Base-by-base conservation (phyloP, 768 basidiomycete species). In the Artomyces pyxidatus region DNA sequence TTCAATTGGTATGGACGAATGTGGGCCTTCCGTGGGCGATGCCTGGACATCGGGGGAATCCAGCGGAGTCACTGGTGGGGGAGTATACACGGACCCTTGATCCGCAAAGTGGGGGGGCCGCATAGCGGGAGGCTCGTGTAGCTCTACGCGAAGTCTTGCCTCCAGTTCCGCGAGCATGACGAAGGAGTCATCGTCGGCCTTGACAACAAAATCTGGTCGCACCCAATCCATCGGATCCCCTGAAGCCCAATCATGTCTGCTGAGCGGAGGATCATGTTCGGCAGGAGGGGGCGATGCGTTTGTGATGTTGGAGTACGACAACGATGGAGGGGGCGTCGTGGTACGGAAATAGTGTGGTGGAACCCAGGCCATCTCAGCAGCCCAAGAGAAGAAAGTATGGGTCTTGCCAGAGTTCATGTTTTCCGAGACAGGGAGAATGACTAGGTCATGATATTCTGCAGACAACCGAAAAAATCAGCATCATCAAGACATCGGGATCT, bases 361-460 rank as follows among this genome's bases (percentile, higher is more conserved):
- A 0, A 97, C 91, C 78, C 88, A 92, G 9, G 92, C 92, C 57
- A 88, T 83, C 60, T 83, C 77, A 30, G 88, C 79, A 4, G 94
- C 90, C 95, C 95, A 98, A 12, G 80, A 78, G 71, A 93, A 97
- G 69, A 84, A 98, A 2, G 85, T 79, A 61, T 95, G 75, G 4
- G 88, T 88, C 67, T 98, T 98, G 49, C 95, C 95, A 42, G 77
- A 71, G 66, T 98, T 97, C 95, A 98, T 97, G 65, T 97, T 96
- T 69, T 98, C 95, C 9, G 77, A 61, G 38, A 84, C 81, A 23
- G 90, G 87, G 38, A 96, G 74, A 42, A 94, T 74, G 54, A 92
- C 71, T 50, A 94, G 85, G 63, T 93, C 91, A 60, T 90, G 86
- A 64, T 83, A 90, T 63, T 78, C 88, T 91, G 61, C 29, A 5